Evolutionary conservation across 2,329 filamentous ascomycete species (phyloP).

Genomic region (Hypomyces perniciosus): DNA sequence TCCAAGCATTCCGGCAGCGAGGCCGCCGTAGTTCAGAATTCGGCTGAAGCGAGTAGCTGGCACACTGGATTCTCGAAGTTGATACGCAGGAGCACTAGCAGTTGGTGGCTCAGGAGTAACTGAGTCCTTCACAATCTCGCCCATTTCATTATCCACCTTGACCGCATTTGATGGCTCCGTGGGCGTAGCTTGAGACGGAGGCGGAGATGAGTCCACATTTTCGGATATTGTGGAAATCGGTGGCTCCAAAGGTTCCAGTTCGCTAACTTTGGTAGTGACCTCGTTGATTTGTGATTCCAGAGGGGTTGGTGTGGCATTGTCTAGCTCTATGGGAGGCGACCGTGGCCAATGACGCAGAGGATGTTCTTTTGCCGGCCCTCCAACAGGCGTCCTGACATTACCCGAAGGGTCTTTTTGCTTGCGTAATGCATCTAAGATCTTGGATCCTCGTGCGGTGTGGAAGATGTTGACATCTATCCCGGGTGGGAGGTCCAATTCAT

Average conservation of each 20-base stretch:
- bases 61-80: constrained; percentile 82
- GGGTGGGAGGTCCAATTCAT: constrained; percentile 30
- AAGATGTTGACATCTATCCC: constrained; percentile 44
- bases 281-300: neutral
- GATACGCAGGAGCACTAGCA: constrained; percentile 41
- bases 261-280: neutral
- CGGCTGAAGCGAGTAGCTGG: constrained; percentile 81
- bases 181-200: neutral
- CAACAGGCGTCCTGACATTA: neutral
- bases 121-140: constrained; percentile 23
- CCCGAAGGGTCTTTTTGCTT: constrained; percentile 17
- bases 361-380: constrained; percentile 28
- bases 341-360: constrained; percentile 31
- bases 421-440: constrained; percentile 35
- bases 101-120: constrained; percentile 12
- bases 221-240: constrained; percentile 1
- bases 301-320: neutral
- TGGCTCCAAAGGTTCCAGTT: neutral
- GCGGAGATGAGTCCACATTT: neutral
- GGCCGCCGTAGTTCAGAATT: constrained; percentile 89
- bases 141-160: constrained; percentile 10
- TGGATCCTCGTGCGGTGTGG: constrained; percentile 40
- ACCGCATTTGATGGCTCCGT: neutral
- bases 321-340: constrained; percentile 18
- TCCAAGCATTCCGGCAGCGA: constrained; percentile 92